Conservation (phyloP, 805 yeast species). For the Kluyveromyces dobzhanskii region DNA sequence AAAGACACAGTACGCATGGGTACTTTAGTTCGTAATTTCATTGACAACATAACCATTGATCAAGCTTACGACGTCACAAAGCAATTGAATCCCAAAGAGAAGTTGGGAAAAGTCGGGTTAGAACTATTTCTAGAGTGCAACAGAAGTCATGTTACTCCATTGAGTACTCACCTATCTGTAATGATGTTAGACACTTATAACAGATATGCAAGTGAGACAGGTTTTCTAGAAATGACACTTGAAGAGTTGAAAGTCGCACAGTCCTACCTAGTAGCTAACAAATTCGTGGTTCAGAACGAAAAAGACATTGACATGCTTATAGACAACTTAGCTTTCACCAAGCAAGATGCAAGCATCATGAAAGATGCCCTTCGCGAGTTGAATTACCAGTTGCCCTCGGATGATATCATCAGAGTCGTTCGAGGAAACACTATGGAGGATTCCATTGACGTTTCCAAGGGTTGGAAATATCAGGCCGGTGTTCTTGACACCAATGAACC, state of each 20-base stretch:
- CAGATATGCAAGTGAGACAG: constrained; percentile 10
- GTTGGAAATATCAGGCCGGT: constrained; percentile 26
- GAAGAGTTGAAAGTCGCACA: constrained; percentile 11
- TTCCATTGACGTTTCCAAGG: constrained; percentile 24
- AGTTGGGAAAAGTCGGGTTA: constrained; percentile 21
- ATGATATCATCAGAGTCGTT: constrained; percentile 25
- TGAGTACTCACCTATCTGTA: constrained; percentile 15
- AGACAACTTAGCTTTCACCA: constrained; percentile 7
- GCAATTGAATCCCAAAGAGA: constrained; percentile 8
- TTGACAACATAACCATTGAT: constrained; percentile 15
- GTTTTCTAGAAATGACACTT: neutral
- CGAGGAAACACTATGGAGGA: constrained; percentile 21
- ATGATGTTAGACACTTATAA: constrained; percentile 13
- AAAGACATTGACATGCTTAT: constrained; percentile 16
- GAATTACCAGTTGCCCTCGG: constrained; percentile 21
- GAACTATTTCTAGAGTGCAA: constrained; percentile 20
- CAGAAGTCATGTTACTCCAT: constrained; percentile 12
- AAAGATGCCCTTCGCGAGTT: constrained; percentile 16
- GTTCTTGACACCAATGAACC: constrained; percentile 21
- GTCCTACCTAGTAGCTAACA: constrained; percentile 10
- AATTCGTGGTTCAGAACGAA: constrained; percentile 9
- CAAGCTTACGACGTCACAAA: constrained; percentile 9
- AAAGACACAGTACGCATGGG: constrained; percentile 14
- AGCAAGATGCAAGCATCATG: constrained; percentile 12
- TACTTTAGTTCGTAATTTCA: constrained; percentile 14